phyloP scores from a whole-genome alignment of 305 asterid genomes.

The Stenogyne calaminthoides region DNA sequence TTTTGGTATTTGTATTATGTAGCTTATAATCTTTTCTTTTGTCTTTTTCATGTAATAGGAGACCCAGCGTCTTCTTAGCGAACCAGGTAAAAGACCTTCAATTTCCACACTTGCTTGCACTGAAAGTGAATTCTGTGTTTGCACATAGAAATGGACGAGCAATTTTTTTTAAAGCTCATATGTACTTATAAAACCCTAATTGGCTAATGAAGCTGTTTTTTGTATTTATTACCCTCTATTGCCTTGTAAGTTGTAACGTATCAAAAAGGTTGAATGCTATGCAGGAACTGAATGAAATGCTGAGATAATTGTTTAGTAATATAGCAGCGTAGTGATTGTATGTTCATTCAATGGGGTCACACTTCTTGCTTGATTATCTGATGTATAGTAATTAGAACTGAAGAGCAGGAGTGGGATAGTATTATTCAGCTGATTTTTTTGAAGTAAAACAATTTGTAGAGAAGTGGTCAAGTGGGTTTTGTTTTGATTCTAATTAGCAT shows the following conservation, averaged over 20 bases:
- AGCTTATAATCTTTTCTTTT: neutral
- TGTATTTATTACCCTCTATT: neutral
- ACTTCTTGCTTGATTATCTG: neutral
- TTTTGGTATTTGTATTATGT: neutral
- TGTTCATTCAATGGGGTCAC: neutral
- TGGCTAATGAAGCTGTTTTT: neutral
- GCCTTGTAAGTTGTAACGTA: neutral
- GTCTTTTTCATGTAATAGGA: slow-evolving; percentile 52
- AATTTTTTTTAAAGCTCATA: neutral
- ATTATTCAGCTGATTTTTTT: neutral
- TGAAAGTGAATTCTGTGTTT: neutral
- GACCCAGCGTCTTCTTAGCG: slow-evolving; percentile 98
- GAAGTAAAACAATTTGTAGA: neutral
- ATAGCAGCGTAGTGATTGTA: neutral
- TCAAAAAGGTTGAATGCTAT: neutral
- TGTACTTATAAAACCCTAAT: neutral
- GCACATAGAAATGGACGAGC: neutral
- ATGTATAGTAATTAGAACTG: neutral
- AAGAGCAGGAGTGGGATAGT: neutral
- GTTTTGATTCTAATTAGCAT: neutral
- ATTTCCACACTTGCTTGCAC: slow-evolving; percentile 21
- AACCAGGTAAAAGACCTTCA: slow-evolving; percentile 61
- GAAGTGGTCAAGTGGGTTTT: neutral
- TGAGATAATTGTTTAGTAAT: neutral
- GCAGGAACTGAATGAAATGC: neutral